These are phyloP conservation scores for Discostella stelligeroides DNA, from an alignment of 108 stramenopile species.

Conservation along the genomic window DNA sequence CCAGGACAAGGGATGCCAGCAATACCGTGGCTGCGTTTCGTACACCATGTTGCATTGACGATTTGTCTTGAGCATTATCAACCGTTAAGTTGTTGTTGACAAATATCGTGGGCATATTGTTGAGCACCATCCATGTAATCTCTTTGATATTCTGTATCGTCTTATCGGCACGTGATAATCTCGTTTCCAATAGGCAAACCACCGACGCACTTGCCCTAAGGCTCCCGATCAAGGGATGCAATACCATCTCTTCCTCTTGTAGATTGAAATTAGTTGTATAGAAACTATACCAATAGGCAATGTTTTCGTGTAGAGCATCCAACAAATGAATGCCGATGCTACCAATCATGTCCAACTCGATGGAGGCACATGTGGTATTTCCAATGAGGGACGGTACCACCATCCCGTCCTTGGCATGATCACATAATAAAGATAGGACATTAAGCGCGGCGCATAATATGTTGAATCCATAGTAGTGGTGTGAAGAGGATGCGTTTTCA, in stretches of 20 bases:
- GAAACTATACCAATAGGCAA: constrained; percentile 5
- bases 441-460: too few relatives aligned
- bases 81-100: too few relatives aligned
- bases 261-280: too few relatives aligned
- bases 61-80: too few relatives aligned
- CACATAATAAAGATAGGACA: constrained; percentile 16
- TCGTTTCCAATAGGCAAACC: constrained; percentile 26
- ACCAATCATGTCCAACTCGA: constrained; percentile 36
- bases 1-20: constrained; percentile 28
- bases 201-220: constrained; percentile 20
- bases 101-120: too few relatives aligned
- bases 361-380: constrained; percentile 1
- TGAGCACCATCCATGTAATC: background rate
- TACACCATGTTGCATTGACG: too few relatives aligned
- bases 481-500: background rate
- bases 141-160: constrained; percentile 15
- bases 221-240: constrained; percentile 2
- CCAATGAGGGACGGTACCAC: background rate
- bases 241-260: background rate
- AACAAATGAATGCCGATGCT: constrained; percentile 22
- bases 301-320: constrained; percentile 24
- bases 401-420: constrained; percentile 36
- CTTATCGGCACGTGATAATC: constrained; percentile 19
- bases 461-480: too few relatives aligned
- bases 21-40: constrained; percentile 28